Evolutionary conservation across 495 filamentous ascomycete genomes (phyloP), one percentile per base, ranked within the genome.

Genomic region (Penicillium steckii): DNA sequence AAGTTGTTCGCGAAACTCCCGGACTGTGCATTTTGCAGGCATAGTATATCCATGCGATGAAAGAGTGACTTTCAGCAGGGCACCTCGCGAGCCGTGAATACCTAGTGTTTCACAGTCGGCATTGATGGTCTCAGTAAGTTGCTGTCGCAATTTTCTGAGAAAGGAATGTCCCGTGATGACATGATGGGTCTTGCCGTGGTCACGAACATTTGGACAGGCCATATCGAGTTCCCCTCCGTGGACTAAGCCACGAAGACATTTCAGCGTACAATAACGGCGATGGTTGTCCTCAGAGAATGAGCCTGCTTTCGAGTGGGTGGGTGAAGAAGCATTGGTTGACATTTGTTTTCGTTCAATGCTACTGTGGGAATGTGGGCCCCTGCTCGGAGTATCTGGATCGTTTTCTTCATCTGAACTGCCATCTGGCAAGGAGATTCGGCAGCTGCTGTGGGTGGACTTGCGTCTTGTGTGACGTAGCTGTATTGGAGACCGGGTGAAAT

Each of bases 1-100:
- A 8, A 71, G 57, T 30, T 47, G 46, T 23, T 53, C 33, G 24
- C 51, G 41, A 45, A 66, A 64, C 29, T 60, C 40, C 33, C 17
- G 43, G 12, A 44, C 33, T 8, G 61, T 63, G 48, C 66, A 66
- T 58, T 80, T 80, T 25, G 70, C 76, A 12, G 69, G 67, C 13
- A 77, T 47, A 29, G 74, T 56, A 38, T 56, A 56, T 13, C 53
- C 53, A 40, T 50, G 47, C 12, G 53, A 69, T 33, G 61, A 66
- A n/a, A 77, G 56, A 24, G 68, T 67, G 30, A 78, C 53, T 54
- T 74, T 74, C 30, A 75, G 70, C 23, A 74, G 66, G 22, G 65
- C 62, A 8, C 70, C 71, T 18, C 65, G 43, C 19, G 72, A 50
- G 17, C 76, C 69, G 37, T 66, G 61, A 15, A 66, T 49, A 26